phyloP scores from a whole-genome alignment of 306 rosid species.

The Herpetospermum pedunculosum region DNA sequence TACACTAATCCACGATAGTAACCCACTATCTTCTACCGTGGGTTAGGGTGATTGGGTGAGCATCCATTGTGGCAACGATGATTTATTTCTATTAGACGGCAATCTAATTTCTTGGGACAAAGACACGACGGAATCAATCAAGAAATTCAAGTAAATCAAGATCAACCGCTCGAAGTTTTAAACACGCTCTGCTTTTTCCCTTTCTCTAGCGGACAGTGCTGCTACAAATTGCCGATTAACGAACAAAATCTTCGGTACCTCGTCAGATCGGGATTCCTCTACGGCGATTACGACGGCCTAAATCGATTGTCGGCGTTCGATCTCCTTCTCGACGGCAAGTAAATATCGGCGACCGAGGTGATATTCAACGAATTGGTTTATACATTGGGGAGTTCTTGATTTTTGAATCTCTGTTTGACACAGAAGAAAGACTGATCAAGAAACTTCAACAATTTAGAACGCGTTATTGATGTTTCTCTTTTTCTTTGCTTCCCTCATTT shows the following conservation, averaged over 20 bases:
- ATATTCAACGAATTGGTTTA: not conserved
- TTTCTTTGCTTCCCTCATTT: too few relatives aligned
- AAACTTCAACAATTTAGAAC: too few relatives aligned
- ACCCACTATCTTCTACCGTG: too few relatives aligned
- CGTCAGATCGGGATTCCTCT: constrained; percentile 5
- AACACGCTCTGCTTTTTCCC: not conserved
- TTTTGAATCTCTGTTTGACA: not conserved
- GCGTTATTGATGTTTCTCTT: too few relatives aligned
- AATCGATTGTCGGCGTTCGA: not conserved
- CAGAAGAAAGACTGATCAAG: not conserved
- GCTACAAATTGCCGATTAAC: not conserved
- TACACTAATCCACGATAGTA: too few relatives aligned
- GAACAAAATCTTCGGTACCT: constrained; percentile 4
- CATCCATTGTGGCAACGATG: constrained; percentile 3
- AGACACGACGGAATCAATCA: not conserved
- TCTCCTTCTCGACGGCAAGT: not conserved
- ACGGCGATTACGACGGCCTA: constrained; percentile 8
- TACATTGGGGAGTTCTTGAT: not conserved
- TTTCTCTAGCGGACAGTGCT: not conserved
- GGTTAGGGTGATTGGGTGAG: constrained; percentile 9
- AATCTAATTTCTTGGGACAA: not conserved
- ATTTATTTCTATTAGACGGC: not conserved
- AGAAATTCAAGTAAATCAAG: not conserved
- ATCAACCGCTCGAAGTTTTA: not conserved
- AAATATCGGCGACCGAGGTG: not conserved